phyloP scores from a whole-genome alignment of 2,329 filamentous ascomycete species.

The Septoria linicola region DNA sequence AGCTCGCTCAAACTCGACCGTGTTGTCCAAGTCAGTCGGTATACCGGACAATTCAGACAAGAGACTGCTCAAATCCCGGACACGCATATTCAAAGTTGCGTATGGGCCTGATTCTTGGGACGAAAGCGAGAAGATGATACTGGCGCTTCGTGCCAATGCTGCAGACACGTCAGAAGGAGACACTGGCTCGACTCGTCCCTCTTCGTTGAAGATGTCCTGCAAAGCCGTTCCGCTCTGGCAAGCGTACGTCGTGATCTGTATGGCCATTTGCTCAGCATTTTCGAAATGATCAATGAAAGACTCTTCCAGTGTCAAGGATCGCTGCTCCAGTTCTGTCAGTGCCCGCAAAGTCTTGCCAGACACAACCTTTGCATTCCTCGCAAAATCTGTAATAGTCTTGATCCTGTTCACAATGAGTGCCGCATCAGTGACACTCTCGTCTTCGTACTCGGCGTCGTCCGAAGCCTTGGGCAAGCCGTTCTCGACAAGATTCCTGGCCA shows the following conservation, averaged over 20 bases:
- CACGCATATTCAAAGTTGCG: constrained; percentile 63
- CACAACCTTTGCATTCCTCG: constrained; percentile 79
- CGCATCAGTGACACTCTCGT: constrained; percentile 51
- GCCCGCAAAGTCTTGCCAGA: constrained; percentile 74
- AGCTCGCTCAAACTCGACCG: constrained; percentile 63
- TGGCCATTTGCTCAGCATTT: constrained; percentile 63
- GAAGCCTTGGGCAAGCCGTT: constrained; percentile 57
- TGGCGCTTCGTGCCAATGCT: constrained; percentile 59
- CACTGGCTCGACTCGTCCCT: constrained; percentile 67
- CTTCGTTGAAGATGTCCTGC: constrained; percentile 66
- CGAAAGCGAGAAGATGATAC: constrained; percentile 50
- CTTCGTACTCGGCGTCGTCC: constrained; percentile 56
- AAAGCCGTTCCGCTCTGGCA: constrained; percentile 67
- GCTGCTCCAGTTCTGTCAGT: constrained; percentile 71
- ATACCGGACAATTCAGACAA: constrained; percentile 70
- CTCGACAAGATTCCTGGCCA: constrained; percentile 66
- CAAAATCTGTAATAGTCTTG: constrained; percentile 70
- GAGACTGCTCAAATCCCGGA: constrained; percentile 63
- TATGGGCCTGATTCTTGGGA: constrained; percentile 66
- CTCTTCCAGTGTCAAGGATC: constrained; percentile 70
- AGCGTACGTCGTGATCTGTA: constrained; percentile 64
- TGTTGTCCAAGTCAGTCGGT: constrained; percentile 46
- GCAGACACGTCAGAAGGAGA: constrained; percentile 65
- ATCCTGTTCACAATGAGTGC: constrained; percentile 67
- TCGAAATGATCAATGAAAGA: constrained; percentile 70